Percentiles rank a stretch among this genome's conserved stretches.
Conservation (phyloP, 768 basidiomycete species). For the Xanthoconium stramineum region DNA sequence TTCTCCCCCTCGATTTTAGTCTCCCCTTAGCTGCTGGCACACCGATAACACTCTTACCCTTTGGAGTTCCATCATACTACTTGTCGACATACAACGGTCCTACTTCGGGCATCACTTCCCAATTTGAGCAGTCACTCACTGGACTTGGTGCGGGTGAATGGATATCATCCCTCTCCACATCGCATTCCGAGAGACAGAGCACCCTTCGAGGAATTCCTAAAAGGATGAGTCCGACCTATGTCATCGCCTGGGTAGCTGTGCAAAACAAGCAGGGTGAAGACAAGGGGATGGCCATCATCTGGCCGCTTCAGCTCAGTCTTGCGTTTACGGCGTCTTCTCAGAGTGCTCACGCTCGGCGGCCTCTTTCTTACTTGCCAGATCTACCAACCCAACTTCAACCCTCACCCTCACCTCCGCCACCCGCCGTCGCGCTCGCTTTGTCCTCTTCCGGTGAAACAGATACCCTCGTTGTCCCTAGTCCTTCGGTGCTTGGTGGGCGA, state of each 20-base stretch:
- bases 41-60: slow-evolving; percentile 68
- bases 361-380: slow-evolving; percentile 57
- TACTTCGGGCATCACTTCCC: slow-evolving; percentile 53
- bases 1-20: slow-evolving; percentile 43
- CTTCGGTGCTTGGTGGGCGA: slow-evolving; percentile 17
- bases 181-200: slow-evolving; percentile 21
- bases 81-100: slow-evolving; percentile 70
- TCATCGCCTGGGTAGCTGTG: slow-evolving; percentile 73
- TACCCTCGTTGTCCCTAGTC: not conserved
- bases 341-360: slow-evolving; percentile 36
- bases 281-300: slow-evolving; percentile 72
- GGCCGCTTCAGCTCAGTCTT: slow-evolving; percentile 62
- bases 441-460: slow-evolving; percentile 15
- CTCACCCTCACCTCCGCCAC: slow-evolving; percentile 42
- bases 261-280: slow-evolving; percentile 80
- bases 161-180: slow-evolving; percentile 22
- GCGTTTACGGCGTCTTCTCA: slow-evolving; percentile 38
- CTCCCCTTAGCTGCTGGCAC: slow-evolving; percentile 54
- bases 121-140: slow-evolving; percentile 60
- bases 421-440: slow-evolving; percentile 28
- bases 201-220: slow-evolving; percentile 19
- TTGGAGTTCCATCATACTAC: slow-evolving; percentile 70
- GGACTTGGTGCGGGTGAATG: slow-evolving; percentile 63
- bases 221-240: slow-evolving; percentile 35
- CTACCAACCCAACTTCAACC: slow-evolving; percentile 61